phyloP scores from a whole-genome alignment of 139 green algal species.

The Micractinium sp. region DNA sequence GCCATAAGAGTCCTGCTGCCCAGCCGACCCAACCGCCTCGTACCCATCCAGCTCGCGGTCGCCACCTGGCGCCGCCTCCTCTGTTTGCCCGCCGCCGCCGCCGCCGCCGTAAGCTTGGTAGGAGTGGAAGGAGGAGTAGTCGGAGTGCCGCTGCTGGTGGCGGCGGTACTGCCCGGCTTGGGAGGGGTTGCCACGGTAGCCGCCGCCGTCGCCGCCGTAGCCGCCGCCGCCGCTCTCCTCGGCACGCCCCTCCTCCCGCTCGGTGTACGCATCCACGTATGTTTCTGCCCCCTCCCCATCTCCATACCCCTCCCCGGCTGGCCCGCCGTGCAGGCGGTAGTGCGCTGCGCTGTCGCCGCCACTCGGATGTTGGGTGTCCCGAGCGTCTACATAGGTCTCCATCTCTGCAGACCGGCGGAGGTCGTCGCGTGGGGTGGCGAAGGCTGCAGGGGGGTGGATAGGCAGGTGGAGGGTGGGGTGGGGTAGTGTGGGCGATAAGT shows the following conservation, averaged over 20 bases:
- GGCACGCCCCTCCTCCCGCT: neutral
- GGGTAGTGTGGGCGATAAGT: neutral
- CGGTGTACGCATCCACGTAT: neutral
- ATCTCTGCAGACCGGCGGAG: neutral
- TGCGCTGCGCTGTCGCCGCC: neutral
- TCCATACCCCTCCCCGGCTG: too few relatives aligned
- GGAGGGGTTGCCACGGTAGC: neutral
- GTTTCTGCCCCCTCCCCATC: neutral
- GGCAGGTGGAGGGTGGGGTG: neutral
- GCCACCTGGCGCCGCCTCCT: neutral
- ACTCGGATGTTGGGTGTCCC: neutral
- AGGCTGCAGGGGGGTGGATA: neutral
- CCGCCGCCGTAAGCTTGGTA: neutral
- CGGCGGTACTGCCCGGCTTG: neutral
- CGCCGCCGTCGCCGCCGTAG: neutral
- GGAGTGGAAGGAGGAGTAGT: neutral
- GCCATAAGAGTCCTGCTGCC: slow-evolving; percentile 12
- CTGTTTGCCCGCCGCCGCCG: neutral
- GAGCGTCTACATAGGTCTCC: neutral
- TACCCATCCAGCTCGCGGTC: neutral
- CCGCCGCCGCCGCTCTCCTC: neutral
- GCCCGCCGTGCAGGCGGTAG: too few relatives aligned
- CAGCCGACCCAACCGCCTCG: neutral
- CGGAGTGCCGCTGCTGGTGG: neutral
- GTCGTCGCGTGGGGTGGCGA: slow-evolving; percentile 15